Evolutionary conservation across 495 filamentous ascomycete genomes (phyloP).

Genomic region (Podospora bellae-mahoneyi): DNA sequence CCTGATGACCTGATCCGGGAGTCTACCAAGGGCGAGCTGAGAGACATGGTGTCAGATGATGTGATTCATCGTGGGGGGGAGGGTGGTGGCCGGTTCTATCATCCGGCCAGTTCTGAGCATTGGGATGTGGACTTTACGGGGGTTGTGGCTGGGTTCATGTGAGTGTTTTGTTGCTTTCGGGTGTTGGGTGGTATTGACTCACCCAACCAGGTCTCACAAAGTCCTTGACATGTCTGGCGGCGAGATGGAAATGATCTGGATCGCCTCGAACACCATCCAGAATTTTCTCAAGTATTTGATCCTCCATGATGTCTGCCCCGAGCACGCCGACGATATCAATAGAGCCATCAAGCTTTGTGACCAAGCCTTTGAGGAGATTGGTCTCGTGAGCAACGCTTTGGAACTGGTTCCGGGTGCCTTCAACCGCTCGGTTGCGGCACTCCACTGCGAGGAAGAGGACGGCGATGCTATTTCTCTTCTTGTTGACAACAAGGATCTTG

Average conservation of each 20-base stretch:
- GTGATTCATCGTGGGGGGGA: constrained; percentile 43
- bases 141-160: constrained; percentile 78
- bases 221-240: constrained; percentile 20
- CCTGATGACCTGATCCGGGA: constrained; percentile 53
- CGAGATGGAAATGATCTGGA: constrained; percentile 14
- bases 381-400: constrained; percentile 49
- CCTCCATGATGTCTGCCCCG: constrained; percentile 79
- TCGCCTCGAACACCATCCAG: constrained; percentile 54
- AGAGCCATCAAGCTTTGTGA: constrained; percentile 66
- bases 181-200: neutral
- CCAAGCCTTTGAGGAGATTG: constrained; percentile 62
- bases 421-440: constrained; percentile 51
- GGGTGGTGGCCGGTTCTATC: constrained; percentile 38
- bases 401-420: constrained; percentile 65
- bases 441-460: constrained; percentile 28
- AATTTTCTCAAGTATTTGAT: constrained; percentile 91
- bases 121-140: constrained; percentile 79
- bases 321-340: constrained; percentile 64
- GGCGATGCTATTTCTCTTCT: neutral
- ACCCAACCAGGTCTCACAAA: constrained; percentile 20
- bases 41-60: constrained; percentile 57
- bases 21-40: constrained; percentile 56
- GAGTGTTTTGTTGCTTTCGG: constrained; percentile 19
- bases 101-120: constrained; percentile 42
- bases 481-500: constrained; percentile 7